Conservation (phyloP, 2,329 filamentous ascomycete genomes). For the Claviceps monticola region DNA sequence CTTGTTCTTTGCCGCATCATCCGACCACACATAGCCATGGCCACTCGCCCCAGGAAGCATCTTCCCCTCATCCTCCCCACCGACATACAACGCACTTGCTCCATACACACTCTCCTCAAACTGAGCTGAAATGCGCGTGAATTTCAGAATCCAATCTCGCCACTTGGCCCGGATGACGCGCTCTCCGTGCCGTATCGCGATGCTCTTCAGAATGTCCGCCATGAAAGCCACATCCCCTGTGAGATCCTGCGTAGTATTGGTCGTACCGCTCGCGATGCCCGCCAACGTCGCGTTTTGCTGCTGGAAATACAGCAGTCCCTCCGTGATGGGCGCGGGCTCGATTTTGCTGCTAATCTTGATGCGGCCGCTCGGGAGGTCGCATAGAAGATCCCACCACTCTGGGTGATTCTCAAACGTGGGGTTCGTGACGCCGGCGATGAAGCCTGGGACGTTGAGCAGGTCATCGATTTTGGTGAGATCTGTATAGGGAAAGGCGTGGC, state of each 20-base stretch:
- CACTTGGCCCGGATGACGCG: conserved; percentile 83
- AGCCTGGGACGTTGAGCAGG: conserved; percentile 86
- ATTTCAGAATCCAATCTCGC: conserved; percentile 88
- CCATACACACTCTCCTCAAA: conserved; percentile 96
- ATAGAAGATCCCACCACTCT: conserved; percentile 97
- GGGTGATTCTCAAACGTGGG: conserved; percentile 89
- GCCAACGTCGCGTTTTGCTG: conserved; percentile 54
- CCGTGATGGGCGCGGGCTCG: conserved; percentile 65
- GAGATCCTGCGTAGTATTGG: conserved; percentile 42
- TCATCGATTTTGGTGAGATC: conserved; percentile 97
- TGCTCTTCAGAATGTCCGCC: conserved; percentile 69
- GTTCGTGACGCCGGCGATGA: conserved; percentile 96
- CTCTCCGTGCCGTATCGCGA: conserved; percentile 76
- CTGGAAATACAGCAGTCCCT: conserved; percentile 78
- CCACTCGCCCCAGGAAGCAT: conserved; percentile 49
- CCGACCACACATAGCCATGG: conserved; percentile 91
- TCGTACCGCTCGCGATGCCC: conserved; percentile 29
- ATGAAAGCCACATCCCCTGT: conserved; percentile 87
- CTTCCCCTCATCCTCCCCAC: conserved; percentile 55
- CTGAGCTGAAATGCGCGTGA: conserved; percentile 79
- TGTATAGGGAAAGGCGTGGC: conserved; percentile 95
- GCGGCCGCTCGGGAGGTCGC: conserved; percentile 79
- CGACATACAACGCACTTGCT: conserved; percentile 76
- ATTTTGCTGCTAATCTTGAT: conserved; percentile 91
- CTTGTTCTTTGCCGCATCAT: conserved; percentile 64